Evolutionary conservation across 345 rosid genomes (phyloP), one percentile per base, ranked within the genome.

Genomic region (Microcos paniculata): DNA sequence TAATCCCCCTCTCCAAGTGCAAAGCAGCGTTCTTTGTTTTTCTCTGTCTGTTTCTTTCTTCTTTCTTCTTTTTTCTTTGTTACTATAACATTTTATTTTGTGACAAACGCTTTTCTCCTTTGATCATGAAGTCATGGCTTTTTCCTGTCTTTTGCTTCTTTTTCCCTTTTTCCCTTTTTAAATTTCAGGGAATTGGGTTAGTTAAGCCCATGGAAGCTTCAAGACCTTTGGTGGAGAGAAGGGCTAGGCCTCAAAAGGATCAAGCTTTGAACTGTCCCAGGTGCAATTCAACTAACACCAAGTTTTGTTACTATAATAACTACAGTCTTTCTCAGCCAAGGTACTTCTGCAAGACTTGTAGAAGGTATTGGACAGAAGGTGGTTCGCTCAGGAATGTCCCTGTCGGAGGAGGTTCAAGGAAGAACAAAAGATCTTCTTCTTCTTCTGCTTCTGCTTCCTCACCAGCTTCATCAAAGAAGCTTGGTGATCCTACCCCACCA

Each of bases 331-430:
- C 89, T 63, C 91, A 88, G 82, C 91, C 91, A 30, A 82, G 91
- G 65, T 83, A 84, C 79, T 86, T 84, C 46, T 88, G 91, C 81
- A 87, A 87, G 82, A 83, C 84, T 53, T 88, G 91, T 71, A 80
- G 88, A 76, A 83, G 91, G 82, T 88, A 88, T 35, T 88, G 91
- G 91, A 88, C 91, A 8, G 81, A 83, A 76, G 91, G 91, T 30
- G 91, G 91, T 16, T 78, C 91, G 53, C 76, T 88, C 30, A 80
- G 91, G 57, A 88, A 86, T 79, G 86, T 88, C 61, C 91, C 91
- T 51, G 91, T 88, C 1, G 91, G 91, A 21, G 89, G 91, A 26
- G 89, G 87, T 28, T 88, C 88, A 49, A 84, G 91, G 76, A 88
- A 88, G 85, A 86, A 84, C 79, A 86, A 83, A 75, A 86, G 80